These are phyloP conservation scores for Citrus cavaleriei DNA, from an alignment of 345 rosid genomes.

Conservation along the genomic window DNA sequence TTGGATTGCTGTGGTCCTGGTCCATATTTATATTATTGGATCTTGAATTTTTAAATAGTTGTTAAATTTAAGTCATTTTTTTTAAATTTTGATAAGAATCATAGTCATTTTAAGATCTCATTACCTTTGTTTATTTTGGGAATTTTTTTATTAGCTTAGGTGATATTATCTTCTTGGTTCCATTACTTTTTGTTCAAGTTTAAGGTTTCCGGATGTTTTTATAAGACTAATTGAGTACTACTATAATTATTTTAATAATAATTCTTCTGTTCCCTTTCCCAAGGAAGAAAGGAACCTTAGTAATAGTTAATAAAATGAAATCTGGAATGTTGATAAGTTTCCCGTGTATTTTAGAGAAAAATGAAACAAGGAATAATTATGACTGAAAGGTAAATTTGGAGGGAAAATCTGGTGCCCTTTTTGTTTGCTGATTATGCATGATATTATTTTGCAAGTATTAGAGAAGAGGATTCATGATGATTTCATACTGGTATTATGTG, in stretches of 20 bases:
- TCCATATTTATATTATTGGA: background rate
- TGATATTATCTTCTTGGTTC: background rate
- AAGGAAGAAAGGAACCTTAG: no score
- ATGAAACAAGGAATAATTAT: no score
- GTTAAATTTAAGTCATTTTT: background rate
- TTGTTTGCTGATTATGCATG: background rate
- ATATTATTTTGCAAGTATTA: background rate
- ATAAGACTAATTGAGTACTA: no score
- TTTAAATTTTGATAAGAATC: no score
- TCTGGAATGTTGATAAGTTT: no score
- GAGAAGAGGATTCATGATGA: background rate
- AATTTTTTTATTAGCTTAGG: background rate
- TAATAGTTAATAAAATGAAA: no score
- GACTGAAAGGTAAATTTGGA: no score
- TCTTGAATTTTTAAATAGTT: background rate
- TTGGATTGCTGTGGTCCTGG: slow-evolving; percentile 1
- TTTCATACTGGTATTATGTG: background rate
- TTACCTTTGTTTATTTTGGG: background rate
- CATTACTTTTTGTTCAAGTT: background rate
- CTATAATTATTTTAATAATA: no score
- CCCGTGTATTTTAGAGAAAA: no score
- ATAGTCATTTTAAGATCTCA: background rate
- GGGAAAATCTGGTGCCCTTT: background rate
- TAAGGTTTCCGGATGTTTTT: background rate
- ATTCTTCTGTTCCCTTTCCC: no score